Evolutionary conservation across 306 rosid species (phyloP).

Genomic region (Canavalia ensiformis): DNA sequence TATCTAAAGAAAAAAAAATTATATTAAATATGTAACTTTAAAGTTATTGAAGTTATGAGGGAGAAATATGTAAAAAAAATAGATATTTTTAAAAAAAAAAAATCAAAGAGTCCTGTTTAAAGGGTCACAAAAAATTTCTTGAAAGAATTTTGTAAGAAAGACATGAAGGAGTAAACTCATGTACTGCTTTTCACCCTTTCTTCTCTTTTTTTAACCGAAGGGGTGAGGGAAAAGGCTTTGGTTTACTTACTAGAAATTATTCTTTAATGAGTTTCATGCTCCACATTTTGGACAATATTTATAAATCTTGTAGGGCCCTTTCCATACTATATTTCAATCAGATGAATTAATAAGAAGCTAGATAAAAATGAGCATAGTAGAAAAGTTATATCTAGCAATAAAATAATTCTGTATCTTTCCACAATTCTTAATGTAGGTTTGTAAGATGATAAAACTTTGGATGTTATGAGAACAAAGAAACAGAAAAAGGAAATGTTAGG

Average conservation of each 20-base stretch:
- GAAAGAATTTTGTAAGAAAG: too few relatives aligned
- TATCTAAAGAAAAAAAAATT: too few relatives aligned
- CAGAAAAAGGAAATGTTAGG: not conserved
- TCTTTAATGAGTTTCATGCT: not conserved
- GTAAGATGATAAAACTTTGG: not conserved
- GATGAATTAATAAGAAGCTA: not conserved
- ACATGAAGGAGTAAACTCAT: not conserved
- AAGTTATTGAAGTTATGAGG: too few relatives aligned
- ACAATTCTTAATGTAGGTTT: not conserved
- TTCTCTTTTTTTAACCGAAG: not conserved
- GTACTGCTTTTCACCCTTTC: not conserved
- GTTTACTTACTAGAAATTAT: not conserved
- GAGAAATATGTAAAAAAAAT: too few relatives aligned
- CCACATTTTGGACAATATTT: too few relatives aligned
- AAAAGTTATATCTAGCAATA: not conserved
- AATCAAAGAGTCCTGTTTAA: too few relatives aligned
- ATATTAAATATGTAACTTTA: too few relatives aligned
- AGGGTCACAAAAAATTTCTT: too few relatives aligned
- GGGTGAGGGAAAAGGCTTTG: not conserved
- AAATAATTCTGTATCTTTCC: not conserved
- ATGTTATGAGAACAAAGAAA: not conserved
- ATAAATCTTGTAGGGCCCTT: not conserved
- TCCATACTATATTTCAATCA: not conserved
- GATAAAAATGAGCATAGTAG: conserved; percentile 12
- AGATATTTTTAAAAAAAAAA: too few relatives aligned